Evolutionary conservation across 495 filamentous ascomycete genomes (phyloP).

Genomic region (Neurospora terricola): DNA sequence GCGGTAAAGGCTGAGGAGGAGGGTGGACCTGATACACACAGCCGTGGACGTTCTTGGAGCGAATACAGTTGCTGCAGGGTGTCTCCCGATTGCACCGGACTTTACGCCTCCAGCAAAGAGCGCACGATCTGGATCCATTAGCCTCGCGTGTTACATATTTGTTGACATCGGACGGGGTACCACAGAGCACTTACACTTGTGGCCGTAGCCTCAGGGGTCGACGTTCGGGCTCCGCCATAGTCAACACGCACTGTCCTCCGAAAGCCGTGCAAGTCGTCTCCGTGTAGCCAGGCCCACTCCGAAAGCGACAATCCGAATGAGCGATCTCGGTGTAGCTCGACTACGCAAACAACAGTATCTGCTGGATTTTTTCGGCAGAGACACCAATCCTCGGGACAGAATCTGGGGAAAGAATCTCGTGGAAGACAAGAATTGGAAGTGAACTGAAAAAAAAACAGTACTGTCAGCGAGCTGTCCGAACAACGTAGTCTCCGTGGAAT

Average conservation of each 20-base stretch:
- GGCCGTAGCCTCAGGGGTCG: not conserved
- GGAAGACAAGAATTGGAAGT: not conserved
- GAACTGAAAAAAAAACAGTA: not conserved
- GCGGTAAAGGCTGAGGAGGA: not conserved
- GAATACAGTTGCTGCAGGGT: constrained; percentile 38
- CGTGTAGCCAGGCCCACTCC: not conserved
- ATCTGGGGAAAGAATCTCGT: not conserved
- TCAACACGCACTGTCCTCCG: not conserved
- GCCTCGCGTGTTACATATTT: not conserved
- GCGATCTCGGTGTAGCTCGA: not conserved
- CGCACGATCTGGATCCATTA: constrained; percentile 15
- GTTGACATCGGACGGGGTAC: not conserved
- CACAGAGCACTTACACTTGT: not conserved
- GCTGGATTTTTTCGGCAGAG: not conserved
- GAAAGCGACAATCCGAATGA: not conserved
- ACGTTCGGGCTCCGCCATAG: not conserved
- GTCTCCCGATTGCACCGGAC: constrained; percentile 25
- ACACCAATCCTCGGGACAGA: not conserved
- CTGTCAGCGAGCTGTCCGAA: not conserved
- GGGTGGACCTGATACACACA: constrained; percentile 30
- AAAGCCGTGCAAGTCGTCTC: not conserved
- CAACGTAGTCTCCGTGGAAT: not conserved
- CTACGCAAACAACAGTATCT: not conserved
- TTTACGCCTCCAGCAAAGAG: constrained; percentile 25
- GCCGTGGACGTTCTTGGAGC: constrained; percentile 24